A percentile compares a stretch with the other conserved stretches of the same genome.
Evolutionary conservation across 306 rosid genomes (phyloP).

Genomic region (Senna tora): DNA sequence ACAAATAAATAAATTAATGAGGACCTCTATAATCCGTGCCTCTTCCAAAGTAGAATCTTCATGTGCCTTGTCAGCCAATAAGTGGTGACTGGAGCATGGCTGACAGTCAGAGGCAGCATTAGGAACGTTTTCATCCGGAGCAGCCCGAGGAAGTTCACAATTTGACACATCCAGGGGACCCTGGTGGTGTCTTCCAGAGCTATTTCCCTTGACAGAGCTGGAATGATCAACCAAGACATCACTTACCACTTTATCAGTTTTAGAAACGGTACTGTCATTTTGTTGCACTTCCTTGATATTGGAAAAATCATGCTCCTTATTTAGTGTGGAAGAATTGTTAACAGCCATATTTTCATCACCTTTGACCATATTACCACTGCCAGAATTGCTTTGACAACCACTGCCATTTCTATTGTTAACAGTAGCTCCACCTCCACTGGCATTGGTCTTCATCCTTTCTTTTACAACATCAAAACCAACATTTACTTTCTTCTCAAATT

Average conservation of each 20-base stretch:
- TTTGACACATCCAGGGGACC: conserved; percentile 46
- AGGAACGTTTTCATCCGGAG: conserved; percentile 43
- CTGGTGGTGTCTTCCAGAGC: conserved; percentile 38
- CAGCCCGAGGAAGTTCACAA: conserved; percentile 50
- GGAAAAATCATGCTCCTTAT: conserved; percentile 47
- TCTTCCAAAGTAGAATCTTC: conserved; percentile 94
- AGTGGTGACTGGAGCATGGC: conserved; percentile 42
- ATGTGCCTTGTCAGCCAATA: conserved; percentile 67
- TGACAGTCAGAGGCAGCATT: conserved; percentile 50
- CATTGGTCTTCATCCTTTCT: conserved; percentile 47
- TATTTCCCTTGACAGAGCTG: conserved; percentile 48
- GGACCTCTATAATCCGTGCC: conserved; percentile 87
- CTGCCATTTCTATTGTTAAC: conserved; percentile 43
- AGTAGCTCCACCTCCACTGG: conserved; percentile 46
- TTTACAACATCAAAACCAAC: conserved; percentile 51
- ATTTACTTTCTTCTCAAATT: conserved; percentile 49
- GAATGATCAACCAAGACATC: conserved; percentile 47
- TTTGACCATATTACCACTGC: conserved; percentile 43
- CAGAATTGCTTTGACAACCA: conserved; percentile 53
- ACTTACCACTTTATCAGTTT: conserved; percentile 52
- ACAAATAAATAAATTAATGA: conserved; percentile 6
- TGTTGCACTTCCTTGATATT: conserved; percentile 50
- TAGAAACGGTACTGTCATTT: conserved; percentile 47
- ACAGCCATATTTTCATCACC: conserved; percentile 45
- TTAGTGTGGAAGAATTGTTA: conserved; percentile 50